Evolutionary conservation across 108 stramenopile genomes (phyloP), one percentile per base, ranked within the genome.

Genomic region (Schizochytrium sp.): DNA sequence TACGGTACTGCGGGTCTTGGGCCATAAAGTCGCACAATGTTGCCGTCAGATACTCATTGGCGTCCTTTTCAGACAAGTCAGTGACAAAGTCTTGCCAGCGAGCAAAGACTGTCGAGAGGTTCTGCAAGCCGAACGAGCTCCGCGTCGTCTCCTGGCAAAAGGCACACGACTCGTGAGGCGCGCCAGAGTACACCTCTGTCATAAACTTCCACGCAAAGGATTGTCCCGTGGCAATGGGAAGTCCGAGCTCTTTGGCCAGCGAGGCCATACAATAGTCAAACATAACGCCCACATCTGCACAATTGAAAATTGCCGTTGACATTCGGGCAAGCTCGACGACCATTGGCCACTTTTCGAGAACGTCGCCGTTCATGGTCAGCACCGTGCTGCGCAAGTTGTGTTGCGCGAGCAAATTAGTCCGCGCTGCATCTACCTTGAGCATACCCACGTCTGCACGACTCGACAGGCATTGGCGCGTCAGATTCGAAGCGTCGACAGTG

Each of bases 161-260:
- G 12, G 76, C 48, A 34, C 76, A 83, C 12, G 51, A 43, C 6
- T 83, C 51, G 6, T 55, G 10, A 21, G 45, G 19, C 28, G 19
- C 23, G 6, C 76, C 76, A 53, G 76, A 83, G 51, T 83, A 83
- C 48, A 47, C 45, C 51, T 83, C 76, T 18, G 76, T 83, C 76
- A 83, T 83, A 5, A 53, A 83, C 51, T 83, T 83, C 76, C 76
- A 83, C 28, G 76, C 76, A 83, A 83, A 83, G 18, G 76, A 83
- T 45, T 83, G 76, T 4, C 76, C 76, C n/a, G 76, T 83, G 10
- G 51, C 45, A 8, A 83, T 23, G n/a, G 76, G 76, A 53, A 83
- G 8, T 43, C 76, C 45, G 6, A 83, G 45, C 76, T 83, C 76
- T 53, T 83, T 83, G n/a, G 18, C 76, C 10, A 83, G 51, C 28